Conservation (phyloP, 805 yeast species). For the Wickerhamiella azyma region DNA sequence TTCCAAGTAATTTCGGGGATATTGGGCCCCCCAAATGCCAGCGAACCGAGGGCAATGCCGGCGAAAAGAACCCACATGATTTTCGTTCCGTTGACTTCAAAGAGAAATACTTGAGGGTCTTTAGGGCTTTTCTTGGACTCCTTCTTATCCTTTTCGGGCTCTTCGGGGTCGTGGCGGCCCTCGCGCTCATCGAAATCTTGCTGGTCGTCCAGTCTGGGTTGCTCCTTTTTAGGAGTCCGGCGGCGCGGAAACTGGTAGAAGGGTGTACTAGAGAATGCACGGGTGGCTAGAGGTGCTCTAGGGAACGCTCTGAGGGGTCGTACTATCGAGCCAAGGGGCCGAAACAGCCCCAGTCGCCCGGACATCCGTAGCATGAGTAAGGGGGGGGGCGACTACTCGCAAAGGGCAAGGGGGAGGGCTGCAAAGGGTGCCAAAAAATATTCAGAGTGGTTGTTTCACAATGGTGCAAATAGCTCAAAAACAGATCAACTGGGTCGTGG, state of each 20-base stretch:
- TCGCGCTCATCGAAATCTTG: slow-evolving; percentile 11
- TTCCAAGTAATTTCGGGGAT: slow-evolving; percentile 45
- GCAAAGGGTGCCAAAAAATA: too few species aligned
- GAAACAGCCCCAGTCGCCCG: background rate
- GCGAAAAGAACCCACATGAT: slow-evolving; percentile 18
- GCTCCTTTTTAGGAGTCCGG: background rate
- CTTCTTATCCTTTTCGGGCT: background rate
- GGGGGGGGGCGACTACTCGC: background rate
- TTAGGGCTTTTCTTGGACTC: background rate
- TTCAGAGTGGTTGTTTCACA: too few species aligned
- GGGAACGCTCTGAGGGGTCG: too few species aligned
- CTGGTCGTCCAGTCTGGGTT: background rate
- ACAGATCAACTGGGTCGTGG: too few species aligned
- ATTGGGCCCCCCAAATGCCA: slow-evolving; percentile 13
- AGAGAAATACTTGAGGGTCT: background rate
- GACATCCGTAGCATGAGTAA: background rate
- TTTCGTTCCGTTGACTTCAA: slow-evolving; percentile 18
- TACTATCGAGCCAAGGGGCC: background rate
- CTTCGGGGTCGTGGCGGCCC: background rate
- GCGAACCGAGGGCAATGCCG: slow-evolving; percentile 15
- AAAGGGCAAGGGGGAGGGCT: too few species aligned
- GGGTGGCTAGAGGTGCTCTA: too few species aligned
- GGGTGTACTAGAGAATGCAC: background rate
- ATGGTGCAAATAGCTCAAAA: too few species aligned
- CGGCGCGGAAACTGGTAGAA: background rate